Percentiles rank a stretch among this genome's conserved stretches.
Conservation (phyloP, 2,329 filamentous ascomycete genomes). For the Cytospora chrysosperma region DNA sequence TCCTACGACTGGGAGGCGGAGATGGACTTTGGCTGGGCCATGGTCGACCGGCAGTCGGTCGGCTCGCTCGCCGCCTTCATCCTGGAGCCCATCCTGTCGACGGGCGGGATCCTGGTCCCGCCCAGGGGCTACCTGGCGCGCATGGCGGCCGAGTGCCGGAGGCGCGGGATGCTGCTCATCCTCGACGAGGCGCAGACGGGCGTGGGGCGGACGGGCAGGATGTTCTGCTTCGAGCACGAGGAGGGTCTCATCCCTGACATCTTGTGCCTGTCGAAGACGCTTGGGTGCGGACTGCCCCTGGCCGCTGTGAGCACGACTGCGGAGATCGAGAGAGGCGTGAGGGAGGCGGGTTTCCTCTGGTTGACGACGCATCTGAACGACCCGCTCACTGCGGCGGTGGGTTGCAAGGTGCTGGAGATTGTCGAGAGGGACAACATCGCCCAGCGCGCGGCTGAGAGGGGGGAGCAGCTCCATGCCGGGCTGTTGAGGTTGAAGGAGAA, state of each 20-base stretch:
- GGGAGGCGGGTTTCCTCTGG: slow-evolving; percentile 47
- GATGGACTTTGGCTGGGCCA: slow-evolving; percentile 59
- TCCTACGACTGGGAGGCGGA: slow-evolving; percentile 66
- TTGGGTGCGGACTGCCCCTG: slow-evolving; percentile 53
- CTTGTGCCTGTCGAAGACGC: slow-evolving; percentile 52
- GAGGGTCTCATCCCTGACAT: slow-evolving; percentile 50
- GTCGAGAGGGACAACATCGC: slow-evolving; percentile 48
- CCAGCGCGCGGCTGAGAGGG: slow-evolving; percentile 40
- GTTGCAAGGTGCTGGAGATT: slow-evolving; percentile 54
- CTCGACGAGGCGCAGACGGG: slow-evolving; percentile 62
- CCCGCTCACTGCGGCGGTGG: slow-evolving; percentile 52
- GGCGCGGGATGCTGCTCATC: slow-evolving; percentile 56
- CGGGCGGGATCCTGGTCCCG: slow-evolving; percentile 55
- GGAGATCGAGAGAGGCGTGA: slow-evolving; percentile 45
- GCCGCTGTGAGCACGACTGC: slow-evolving; percentile 48
- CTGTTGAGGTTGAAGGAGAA: slow-evolving; percentile 44
- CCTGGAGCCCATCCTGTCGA: slow-evolving; percentile 58
- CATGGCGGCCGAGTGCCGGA: slow-evolving; percentile 51
- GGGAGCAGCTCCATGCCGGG: slow-evolving; percentile 43
- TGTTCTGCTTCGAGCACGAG: slow-evolving; percentile 59
- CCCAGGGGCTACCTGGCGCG: slow-evolving; percentile 55
- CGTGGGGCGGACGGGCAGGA: slow-evolving; percentile 53
- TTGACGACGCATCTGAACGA: slow-evolving; percentile 56
- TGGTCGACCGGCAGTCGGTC: slow-evolving; percentile 57
- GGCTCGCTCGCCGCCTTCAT: slow-evolving; percentile 64